Evolutionary conservation across 2,329 filamentous ascomycete species (phyloP).

Genomic region (Bipolaris sorokiniana): DNA sequence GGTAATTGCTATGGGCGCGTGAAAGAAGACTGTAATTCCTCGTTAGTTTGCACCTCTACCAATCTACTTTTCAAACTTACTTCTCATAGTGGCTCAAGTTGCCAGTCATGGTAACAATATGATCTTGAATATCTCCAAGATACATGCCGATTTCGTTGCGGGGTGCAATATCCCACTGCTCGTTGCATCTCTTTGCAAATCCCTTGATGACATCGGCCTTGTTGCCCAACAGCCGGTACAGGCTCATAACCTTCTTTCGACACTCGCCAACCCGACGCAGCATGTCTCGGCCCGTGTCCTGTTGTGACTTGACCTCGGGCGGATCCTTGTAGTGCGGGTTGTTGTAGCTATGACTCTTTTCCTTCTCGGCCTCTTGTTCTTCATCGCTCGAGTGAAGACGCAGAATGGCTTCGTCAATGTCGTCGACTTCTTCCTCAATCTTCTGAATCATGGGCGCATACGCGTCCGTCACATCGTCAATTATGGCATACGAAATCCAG

Average conservation of each 20-base stretch:
- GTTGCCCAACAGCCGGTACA: constrained; percentile 91
- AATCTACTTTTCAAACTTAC: constrained; percentile 57
- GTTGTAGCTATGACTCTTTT: constrained; percentile 32
- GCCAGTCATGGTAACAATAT: constrained; percentile 98
- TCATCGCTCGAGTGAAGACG: constrained; percentile 71
- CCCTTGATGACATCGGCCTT: constrained; percentile 99
- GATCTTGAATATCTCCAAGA: constrained; percentile 96
- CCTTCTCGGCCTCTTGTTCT: constrained; percentile 38
- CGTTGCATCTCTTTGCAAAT: constrained; percentile 97
- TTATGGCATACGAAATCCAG: constrained; percentile 98
- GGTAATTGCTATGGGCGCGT: constrained; percentile 92
- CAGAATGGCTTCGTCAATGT: constrained; percentile 92
- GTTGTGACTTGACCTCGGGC: constrained; percentile 50
- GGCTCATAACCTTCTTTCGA: constrained; percentile 94
- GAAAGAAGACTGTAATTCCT: constrained; percentile 72
- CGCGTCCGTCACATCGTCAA: constrained; percentile 97
- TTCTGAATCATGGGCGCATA: constrained; percentile 90
- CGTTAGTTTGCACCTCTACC: constrained; percentile 19
- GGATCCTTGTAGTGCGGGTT: constrained; percentile 45
- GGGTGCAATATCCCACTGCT: constrained; percentile 95
- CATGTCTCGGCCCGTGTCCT: constrained; percentile 73
- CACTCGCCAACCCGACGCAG: constrained; percentile 90
- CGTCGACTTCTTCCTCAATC: constrained; percentile 95
- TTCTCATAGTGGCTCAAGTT: constrained; percentile 97
- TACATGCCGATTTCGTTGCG: constrained; percentile 97